phyloP scores from a whole-genome alignment of 2,329 filamentous ascomycete species.

The Penicillium sclerotiorum region DNA sequence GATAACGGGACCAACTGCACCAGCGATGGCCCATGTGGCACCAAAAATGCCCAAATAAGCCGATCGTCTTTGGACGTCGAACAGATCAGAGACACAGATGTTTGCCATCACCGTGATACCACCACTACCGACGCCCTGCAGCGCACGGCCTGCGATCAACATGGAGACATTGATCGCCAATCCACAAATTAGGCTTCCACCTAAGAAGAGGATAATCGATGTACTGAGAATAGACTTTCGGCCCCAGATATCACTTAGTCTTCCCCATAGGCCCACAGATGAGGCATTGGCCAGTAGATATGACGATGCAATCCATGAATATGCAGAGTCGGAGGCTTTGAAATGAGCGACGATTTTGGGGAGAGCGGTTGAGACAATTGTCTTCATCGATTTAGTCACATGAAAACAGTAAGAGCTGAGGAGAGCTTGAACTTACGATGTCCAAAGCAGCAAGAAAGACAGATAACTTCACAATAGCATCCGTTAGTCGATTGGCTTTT shows the following conservation, averaged over 20 bases:
- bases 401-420: no score
- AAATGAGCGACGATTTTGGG: slow-evolving; percentile 2
- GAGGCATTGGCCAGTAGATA: slow-evolving; percentile 4
- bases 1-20: slow-evolving; percentile 3
- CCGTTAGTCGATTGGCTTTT: background rate
- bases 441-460: slow-evolving; percentile 4
- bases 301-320: slow-evolving; percentile 6
- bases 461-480: background rate
- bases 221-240: slow-evolving; percentile 4
- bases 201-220: slow-evolving; percentile 1
- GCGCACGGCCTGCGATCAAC: slow-evolving; percentile 5
- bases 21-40: slow-evolving; percentile 6
- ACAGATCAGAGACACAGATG: slow-evolving; percentile 3
- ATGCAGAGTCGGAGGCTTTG: slow-evolving; percentile 6
- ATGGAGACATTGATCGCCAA: slow-evolving; percentile 7
- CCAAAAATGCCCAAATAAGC: slow-evolving; percentile 4
- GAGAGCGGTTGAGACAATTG: slow-evolving; percentile 4
- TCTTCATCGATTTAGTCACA: no score
- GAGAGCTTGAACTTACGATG: background rate
- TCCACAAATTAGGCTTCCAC: slow-evolving; percentile 3
- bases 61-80: slow-evolving; percentile 3
- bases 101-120: slow-evolving; percentile 7
- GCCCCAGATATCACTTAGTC: slow-evolving; percentile 6
- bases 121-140: slow-evolving; percentile 6
- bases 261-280: slow-evolving; percentile 2